phyloP scores from a whole-genome alignment of 2,329 filamentous ascomycete species.

The Epichloe typhina region DNA sequence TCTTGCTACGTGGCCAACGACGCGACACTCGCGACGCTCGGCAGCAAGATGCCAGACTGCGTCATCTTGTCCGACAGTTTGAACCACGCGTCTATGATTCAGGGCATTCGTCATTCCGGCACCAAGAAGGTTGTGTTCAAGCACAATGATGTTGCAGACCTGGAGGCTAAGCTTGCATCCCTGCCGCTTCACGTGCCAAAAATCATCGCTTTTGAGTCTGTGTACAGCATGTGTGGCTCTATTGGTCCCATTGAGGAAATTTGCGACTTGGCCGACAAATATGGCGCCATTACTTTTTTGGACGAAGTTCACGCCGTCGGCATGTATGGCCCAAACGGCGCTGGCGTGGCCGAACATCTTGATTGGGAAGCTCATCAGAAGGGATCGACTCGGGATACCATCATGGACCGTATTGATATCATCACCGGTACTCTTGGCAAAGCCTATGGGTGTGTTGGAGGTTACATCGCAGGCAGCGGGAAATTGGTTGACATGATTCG shows the following conservation, averaged over 20 bases:
- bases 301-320: constrained; percentile 98
- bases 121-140: constrained; percentile 98
- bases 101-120: constrained; percentile 93
- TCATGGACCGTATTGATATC: constrained; percentile 95
- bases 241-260: constrained; percentile 93
- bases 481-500: constrained; percentile 86
- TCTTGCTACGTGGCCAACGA: constrained; percentile 99
- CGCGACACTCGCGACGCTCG: constrained; percentile 89
- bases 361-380: constrained; percentile 78
- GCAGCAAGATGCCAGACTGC: constrained; percentile 89
- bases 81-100: constrained; percentile 99
- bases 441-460: constrained; percentile 93
- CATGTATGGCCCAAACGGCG: constrained; percentile 95
- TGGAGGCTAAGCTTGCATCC: constrained; percentile 84
- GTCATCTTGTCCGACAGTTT: constrained; percentile 95
- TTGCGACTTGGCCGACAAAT: constrained; percentile 92
- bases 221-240: constrained; percentile 98
- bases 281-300: constrained; percentile 92
- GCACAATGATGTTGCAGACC: constrained; percentile 88
- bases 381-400: constrained; percentile 62
- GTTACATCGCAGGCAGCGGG: constrained; percentile 85
- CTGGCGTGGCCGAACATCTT: constrained; percentile 92
- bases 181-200: constrained; percentile 78
- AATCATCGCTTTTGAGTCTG: constrained; percentile 97
- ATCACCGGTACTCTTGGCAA: constrained; percentile 96